These are phyloP conservation scores for Blumeria hordei DNA, from an alignment of 2,329 filamentous ascomycete genomes.

Conservation along the genomic window DNA sequence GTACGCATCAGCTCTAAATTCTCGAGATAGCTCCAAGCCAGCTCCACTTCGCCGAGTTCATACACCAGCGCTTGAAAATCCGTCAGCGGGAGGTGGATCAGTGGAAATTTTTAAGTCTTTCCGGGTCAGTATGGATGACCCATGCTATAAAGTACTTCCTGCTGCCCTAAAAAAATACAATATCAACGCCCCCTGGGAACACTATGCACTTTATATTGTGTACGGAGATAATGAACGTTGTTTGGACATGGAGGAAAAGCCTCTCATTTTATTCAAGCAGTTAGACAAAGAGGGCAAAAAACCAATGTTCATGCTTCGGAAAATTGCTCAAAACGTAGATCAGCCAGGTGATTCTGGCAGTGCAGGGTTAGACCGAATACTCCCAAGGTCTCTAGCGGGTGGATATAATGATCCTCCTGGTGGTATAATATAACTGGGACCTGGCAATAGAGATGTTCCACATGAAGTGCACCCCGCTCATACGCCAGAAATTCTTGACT, in stretches of 20 bases:
- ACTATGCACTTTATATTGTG: slow-evolving; percentile 94
- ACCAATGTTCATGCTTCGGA: slow-evolving; percentile 93
- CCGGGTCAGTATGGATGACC: slow-evolving; percentile 91
- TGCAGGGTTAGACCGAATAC: slow-evolving; percentile 12
- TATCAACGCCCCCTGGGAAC: slow-evolving; percentile 91
- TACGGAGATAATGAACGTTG: slow-evolving; percentile 97
- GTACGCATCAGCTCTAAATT: slow-evolving; percentile 12
- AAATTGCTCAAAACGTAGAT: slow-evolving; percentile 15
- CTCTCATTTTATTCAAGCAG: slow-evolving; percentile 89
- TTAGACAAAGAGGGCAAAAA: slow-evolving; percentile 92
- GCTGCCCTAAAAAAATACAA: slow-evolving; percentile 95
- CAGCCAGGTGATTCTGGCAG: slow-evolving; percentile 18
- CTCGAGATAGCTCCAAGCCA: slow-evolving; percentile 14
- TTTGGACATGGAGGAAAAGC: slow-evolving; percentile 74
- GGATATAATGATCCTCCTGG: slow-evolving; percentile 13
- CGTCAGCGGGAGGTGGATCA: slow-evolving; percentile 26
- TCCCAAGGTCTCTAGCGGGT: slow-evolving; percentile 5
- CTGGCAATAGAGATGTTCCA: no score
- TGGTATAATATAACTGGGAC: slow-evolving; percentile 12
- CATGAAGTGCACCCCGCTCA: no score
- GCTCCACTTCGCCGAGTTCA: slow-evolving; percentile 28
- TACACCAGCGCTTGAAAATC: slow-evolving; percentile 37
- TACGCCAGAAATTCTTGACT: no score
- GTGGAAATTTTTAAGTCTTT: slow-evolving; percentile 99
- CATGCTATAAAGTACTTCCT: slow-evolving; percentile 88